Percentiles rank a stretch among this genome's conserved stretches.
phyloP scores from a whole-genome alignment of 805 yeast species.

The Alloascoidea hylecoeti region DNA sequence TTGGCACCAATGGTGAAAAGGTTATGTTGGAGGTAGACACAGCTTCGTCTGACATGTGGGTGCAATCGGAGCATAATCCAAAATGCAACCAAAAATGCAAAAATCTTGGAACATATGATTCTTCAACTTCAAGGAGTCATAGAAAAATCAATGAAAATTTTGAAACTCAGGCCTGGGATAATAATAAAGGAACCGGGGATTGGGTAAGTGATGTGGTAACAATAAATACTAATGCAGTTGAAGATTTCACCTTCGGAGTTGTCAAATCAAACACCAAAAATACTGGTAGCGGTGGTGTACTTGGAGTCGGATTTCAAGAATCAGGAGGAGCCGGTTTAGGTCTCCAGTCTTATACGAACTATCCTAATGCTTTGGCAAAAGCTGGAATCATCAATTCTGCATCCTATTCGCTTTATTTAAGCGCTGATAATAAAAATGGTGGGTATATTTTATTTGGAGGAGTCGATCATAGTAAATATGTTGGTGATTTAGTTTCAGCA shows the following conservation, averaged over 20 bases:
- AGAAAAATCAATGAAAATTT: constrained; percentile 18
- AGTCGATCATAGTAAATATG: too few species aligned
- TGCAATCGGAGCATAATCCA: constrained; percentile 26
- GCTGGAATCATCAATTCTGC: too few species aligned
- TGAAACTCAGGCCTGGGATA: constrained; percentile 22
- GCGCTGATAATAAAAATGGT: too few species aligned
- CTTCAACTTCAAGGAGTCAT: not conserved
- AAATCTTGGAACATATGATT: constrained; percentile 1
- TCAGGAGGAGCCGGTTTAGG: too few species aligned
- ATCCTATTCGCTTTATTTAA: too few species aligned
- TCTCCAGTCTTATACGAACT: too few species aligned
- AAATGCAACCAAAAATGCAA: constrained; percentile 10
- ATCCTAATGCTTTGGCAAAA: too few species aligned
- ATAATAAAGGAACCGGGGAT: constrained; percentile 23
- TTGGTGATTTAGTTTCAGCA: too few species aligned
- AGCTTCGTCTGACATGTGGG: constrained; percentile 51
- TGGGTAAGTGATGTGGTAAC: constrained; percentile 41
- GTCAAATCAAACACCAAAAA: constrained; percentile 44
- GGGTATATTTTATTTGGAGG: too few species aligned
- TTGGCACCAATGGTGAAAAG: constrained; percentile 35
- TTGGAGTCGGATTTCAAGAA: constrained; percentile 66
- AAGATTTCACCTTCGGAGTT: constrained; percentile 46
- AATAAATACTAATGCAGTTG: constrained; percentile 28
- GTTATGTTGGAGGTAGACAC: constrained; percentile 40
- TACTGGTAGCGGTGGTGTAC: constrained; percentile 32